Conservation (phyloP, 2,329 filamentous ascomycete species). For the Fusarium transvaalense region DNA sequence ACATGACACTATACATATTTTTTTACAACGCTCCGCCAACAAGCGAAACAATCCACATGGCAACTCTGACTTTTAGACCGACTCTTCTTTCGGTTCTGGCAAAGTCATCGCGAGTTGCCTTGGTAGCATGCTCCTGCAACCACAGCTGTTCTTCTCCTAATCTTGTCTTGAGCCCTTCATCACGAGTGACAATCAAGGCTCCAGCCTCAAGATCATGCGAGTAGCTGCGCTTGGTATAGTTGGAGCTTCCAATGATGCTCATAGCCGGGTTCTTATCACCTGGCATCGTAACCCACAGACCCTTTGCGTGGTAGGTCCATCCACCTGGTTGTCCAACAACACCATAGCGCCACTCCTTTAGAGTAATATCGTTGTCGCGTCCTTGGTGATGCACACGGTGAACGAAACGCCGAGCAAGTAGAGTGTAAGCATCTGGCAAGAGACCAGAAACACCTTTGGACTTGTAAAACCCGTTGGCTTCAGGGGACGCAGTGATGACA, state of each 20-base stretch:
- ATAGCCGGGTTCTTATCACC: constrained; percentile 76
- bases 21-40: constrained; percentile 86
- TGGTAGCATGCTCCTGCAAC: constrained; percentile 79
- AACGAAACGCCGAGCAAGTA: constrained; percentile 86
- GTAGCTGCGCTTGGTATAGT: constrained; percentile 96
- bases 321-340: constrained; percentile 83
- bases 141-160: constrained; percentile 85
- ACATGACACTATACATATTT: constrained; percentile 21
- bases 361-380: constrained; percentile 69
- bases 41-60: constrained; percentile 92
- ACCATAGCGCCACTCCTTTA: constrained; percentile 91
- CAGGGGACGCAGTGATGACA: constrained; percentile 91
- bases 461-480: constrained; percentile 95
- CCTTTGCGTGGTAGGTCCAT: constrained; percentile 99
- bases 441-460: constrained; percentile 90
- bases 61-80: constrained; percentile 83
- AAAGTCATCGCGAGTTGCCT: constrained; percentile 82
- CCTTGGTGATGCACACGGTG: constrained; percentile 63
- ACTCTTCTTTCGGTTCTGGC: constrained; percentile 85
- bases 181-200: constrained; percentile 83
- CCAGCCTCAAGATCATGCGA: constrained; percentile 92
- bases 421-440: constrained; percentile 90
- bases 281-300: constrained; percentile 86
- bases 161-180: constrained; percentile 76
- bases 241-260: constrained; percentile 89